Evolutionary conservation across 1,139 yeast genomes (phyloP), one percentile per base, ranked within the genome.

Genomic region (Zygosaccharomyces sapae): DNA sequence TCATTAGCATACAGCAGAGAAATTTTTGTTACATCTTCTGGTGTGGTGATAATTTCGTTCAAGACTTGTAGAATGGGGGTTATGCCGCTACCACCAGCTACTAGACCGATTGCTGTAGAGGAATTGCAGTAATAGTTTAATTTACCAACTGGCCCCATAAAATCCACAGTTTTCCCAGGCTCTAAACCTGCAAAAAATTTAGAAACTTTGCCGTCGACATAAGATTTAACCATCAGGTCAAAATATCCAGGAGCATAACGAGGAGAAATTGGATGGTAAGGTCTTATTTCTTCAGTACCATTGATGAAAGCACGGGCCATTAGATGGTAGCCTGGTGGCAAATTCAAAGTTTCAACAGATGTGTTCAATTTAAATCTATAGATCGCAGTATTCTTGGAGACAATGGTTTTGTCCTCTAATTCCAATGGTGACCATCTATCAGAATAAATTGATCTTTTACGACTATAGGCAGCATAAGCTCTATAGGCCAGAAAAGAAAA

Each of bases 81-180:
- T 50, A 85, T 82, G 46, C 92, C 92, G 0, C 89, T 79, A 12
- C 92, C 92, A 56, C 90, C 92, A n/a, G 90, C 90, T 56, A 85
- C 73, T 70, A 85, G 74, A 10, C 81, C 81, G 52, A 85, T 73
- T 50, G 79, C 77, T 50, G 75, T 75, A 38, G 80, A 81, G 72
- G 79, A 75, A 61, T 83, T 83, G 22, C 80, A 65, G 31, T 66
- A 63, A 64, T 85, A 84, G 49, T 75, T 68, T 66, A 85, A 78
- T 62, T 82, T 75, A 9, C 94, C 92, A 46, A 84, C 84, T 24
- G 92, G 89, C 3, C 94, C 94, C 65, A 82, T 77, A 59, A 85
- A 84, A 54, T 78, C 77, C 33, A 83, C 86, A 18, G 77, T 73
- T 62, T 80, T 81, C 41, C 89, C 90, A 44, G 79, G 80, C 49